These are phyloP conservation scores for Choiromyces venosus DNA, from an alignment of 495 filamentous ascomycete genomes.

Conservation along the genomic window DNA sequence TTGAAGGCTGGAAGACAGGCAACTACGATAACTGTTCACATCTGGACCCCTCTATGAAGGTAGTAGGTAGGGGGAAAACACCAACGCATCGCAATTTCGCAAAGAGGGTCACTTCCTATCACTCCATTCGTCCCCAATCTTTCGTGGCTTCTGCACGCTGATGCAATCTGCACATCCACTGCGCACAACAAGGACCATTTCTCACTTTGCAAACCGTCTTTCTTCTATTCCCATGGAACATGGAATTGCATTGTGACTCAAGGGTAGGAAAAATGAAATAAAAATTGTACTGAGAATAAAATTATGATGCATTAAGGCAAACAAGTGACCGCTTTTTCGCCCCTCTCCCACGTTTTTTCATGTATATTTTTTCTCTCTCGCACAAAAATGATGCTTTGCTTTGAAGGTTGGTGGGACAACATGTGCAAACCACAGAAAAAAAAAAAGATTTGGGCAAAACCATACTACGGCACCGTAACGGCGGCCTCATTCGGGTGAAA, in stretches of 20 bases:
- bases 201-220: background rate
- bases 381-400: background rate
- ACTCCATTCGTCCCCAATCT: constrained; percentile 10
- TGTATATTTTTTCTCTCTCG: background rate
- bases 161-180: constrained; percentile 26
- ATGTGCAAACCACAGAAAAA: background rate
- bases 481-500: background rate
- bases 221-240: background rate
- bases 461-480: constrained; percentile 4
- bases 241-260: background rate
- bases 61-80: background rate
- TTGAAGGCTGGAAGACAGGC: background rate
- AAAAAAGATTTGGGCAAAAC: constrained; percentile 8
- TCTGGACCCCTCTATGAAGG: background rate
- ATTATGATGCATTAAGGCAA: background rate
- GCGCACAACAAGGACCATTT: constrained; percentile 1
- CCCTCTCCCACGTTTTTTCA: background rate
- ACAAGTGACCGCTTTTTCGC: background rate
- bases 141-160: constrained; percentile 20
- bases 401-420: background rate
- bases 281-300: too few species aligned
- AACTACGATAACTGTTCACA: too few species aligned
- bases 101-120: constrained; percentile 9
- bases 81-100: constrained; percentile 7
- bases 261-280: background rate